phyloP scores from a whole-genome alignment of 1,284 basidiomycete species.

The Boletus holoroseus region DNA sequence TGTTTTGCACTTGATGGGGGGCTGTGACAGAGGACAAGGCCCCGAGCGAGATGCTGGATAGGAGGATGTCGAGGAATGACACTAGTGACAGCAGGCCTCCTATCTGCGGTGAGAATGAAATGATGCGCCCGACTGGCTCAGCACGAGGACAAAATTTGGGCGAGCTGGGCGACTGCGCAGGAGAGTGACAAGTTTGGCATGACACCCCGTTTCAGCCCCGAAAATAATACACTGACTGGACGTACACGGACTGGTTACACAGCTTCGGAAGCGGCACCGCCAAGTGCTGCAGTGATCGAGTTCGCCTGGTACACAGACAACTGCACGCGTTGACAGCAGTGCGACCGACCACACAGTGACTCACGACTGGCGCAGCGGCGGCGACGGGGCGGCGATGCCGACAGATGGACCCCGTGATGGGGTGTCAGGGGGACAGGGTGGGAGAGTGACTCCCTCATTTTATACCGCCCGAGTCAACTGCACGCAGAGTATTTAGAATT shows the following conservation, averaged over 20 bases:
- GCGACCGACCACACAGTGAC: slow-evolving; percentile 3
- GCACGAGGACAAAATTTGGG: slow-evolving; percentile 1
- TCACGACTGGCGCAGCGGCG: background rate
- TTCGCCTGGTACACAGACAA: background rate
- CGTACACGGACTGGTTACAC: background rate
- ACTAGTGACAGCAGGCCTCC: background rate
- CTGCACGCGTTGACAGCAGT: background rate
- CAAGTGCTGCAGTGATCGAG: background rate
- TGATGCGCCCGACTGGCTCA: background rate
- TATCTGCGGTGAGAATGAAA: background rate
- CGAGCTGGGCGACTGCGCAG: slow-evolving; percentile 1
- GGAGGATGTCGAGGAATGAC: background rate
- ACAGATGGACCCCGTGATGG: slow-evolving; percentile 16
- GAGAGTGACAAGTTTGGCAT: slow-evolving; percentile 1
- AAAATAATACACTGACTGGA: background rate
- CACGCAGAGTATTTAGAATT: slow-evolving; percentile 22
- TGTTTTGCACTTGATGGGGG: no score
- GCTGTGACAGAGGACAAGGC: background rate
- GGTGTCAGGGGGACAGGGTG: slow-evolving; percentile 23
- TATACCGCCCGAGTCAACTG: slow-evolving; percentile 26
- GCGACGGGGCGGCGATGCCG: slow-evolving; percentile 10
- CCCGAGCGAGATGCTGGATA: background rate
- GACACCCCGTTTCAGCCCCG: background rate
- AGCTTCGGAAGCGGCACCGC: background rate
- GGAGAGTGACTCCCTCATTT: slow-evolving; percentile 28